Percentiles rank a stretch among this genome's conserved stretches.
phyloP scores from a whole-genome alignment of 768 basidiomycete species.

The Lentinula sp. region DNA sequence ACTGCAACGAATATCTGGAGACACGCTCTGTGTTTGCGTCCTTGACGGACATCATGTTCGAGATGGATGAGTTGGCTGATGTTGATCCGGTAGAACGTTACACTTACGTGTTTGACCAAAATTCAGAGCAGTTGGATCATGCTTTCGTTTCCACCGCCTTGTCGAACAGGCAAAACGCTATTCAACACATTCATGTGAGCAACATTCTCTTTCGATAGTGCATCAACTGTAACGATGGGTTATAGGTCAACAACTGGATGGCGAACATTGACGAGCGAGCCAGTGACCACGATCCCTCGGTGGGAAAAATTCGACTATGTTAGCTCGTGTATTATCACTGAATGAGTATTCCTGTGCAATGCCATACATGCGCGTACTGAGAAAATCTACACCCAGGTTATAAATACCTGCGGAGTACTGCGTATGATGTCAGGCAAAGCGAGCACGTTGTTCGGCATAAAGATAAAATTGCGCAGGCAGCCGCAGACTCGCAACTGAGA shows the following conservation, averaged over 20 bases:
- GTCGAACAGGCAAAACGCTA: slow-evolving; percentile 30
- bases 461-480: background rate
- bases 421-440: background rate
- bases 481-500: background rate
- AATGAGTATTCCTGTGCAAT: no score
- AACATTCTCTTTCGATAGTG: no score
- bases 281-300: slow-evolving; percentile 60
- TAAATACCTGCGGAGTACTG: no score
- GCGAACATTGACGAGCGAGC: slow-evolving; percentile 31
- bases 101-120: slow-evolving; percentile 57
- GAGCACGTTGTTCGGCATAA: background rate
- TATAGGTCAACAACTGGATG: slow-evolving; percentile 46
- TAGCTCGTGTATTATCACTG: slow-evolving; percentile 11
- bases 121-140: slow-evolving; percentile 56
- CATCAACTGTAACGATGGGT: background rate
- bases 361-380: no score
- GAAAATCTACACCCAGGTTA: no score
- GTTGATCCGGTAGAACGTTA: slow-evolving; percentile 48
- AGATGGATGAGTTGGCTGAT: slow-evolving; percentile 46
- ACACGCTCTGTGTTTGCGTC: slow-evolving; percentile 46
- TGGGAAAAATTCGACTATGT: slow-evolving; percentile 44
- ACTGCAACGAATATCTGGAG: slow-evolving; percentile 57
- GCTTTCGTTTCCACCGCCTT: slow-evolving; percentile 45
- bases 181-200: slow-evolving; percentile 51
- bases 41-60: slow-evolving; percentile 32